Evolutionary conservation across 2,329 filamentous ascomycete species (phyloP).

Genomic region (Penicillium sp.): DNA sequence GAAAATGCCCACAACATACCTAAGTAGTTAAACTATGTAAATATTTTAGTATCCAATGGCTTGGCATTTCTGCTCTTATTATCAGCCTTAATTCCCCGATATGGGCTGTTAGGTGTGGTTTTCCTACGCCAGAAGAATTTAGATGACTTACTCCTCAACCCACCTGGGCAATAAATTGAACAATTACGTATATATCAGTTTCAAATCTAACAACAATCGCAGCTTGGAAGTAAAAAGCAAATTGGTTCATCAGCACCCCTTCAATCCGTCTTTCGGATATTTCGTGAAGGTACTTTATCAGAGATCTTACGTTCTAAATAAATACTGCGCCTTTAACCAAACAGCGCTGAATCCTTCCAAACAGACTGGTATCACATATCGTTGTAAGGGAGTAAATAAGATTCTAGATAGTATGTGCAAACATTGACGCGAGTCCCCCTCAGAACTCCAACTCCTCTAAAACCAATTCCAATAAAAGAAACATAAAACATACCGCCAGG

Average conservation of each 20-base stretch:
- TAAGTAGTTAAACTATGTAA: neutral
- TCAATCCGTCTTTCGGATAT: too few relatives aligned
- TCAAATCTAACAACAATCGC: too few relatives aligned
- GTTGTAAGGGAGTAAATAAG: neutral
- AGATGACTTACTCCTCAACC: neutral
- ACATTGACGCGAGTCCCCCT: neutral
- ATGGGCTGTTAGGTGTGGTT: neutral
- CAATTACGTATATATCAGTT: neutral
- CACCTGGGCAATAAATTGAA: neutral
- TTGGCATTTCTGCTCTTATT: neutral
- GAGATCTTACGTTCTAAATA: too few relatives aligned
- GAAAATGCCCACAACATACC: neutral
- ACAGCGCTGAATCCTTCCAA: too few relatives aligned
- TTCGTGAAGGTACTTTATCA: too few relatives aligned
- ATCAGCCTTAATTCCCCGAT: neutral
- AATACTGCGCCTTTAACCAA: too few relatives aligned
- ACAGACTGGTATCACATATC: neutral
- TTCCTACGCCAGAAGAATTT: neutral
- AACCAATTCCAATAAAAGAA: neutral
- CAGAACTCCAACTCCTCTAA: slow-evolving; percentile 2
- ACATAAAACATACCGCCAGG: neutral
- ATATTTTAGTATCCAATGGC: neutral
- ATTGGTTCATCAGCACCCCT: too few relatives aligned
- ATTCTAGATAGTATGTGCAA: neutral
- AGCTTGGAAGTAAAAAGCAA: neutral